A percentile compares a stretch with the other conserved stretches of the same genome.
Conservation (phyloP, 768 basidiomycete genomes). For the Lentinula edodes region DNA sequence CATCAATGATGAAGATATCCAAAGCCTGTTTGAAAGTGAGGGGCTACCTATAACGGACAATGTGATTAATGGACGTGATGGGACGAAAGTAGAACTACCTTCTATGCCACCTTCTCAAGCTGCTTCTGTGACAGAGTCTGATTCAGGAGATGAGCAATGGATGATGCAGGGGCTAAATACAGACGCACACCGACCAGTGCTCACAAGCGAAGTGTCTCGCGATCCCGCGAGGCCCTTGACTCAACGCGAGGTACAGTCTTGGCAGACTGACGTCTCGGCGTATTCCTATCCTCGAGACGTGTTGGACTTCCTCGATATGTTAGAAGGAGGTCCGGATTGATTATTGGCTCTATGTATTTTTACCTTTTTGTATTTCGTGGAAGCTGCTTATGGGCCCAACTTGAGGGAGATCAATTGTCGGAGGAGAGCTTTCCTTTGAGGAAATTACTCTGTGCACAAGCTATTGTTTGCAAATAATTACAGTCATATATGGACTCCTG, state of each 20-base stretch:
- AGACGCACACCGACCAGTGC: neutral
- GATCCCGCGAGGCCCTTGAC: neutral
- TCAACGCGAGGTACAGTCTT: neutral
- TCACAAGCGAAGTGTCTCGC: neutral
- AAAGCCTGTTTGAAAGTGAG: slow-evolving; percentile 6
- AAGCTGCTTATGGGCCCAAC: too few relatives aligned
- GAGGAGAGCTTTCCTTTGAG: too few relatives aligned
- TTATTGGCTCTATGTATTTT: too few relatives aligned
- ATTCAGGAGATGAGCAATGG: slow-evolving; percentile 25
- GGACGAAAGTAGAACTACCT: neutral
- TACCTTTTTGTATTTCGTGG: too few relatives aligned
- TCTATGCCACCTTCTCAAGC: slow-evolving; percentile 2
- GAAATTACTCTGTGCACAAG: too few relatives aligned
- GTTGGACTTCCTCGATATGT: neutral
- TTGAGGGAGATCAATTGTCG: too few relatives aligned
- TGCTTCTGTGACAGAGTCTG: slow-evolving; percentile 32
- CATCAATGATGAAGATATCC: slow-evolving; percentile 9
- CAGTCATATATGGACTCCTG: too few relatives aligned
- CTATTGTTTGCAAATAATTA: too few relatives aligned
- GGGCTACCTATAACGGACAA: neutral
- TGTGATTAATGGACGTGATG: neutral
- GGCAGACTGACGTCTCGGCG: slow-evolving; percentile 2
- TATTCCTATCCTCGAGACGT: neutral
- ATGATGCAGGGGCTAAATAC: slow-evolving; percentile 3
- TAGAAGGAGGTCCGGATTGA: slow-evolving; percentile 3